Evolutionary conservation across 2,329 filamentous ascomycete genomes (phyloP).

Genomic region (Ceratocystis destructans): DNA sequence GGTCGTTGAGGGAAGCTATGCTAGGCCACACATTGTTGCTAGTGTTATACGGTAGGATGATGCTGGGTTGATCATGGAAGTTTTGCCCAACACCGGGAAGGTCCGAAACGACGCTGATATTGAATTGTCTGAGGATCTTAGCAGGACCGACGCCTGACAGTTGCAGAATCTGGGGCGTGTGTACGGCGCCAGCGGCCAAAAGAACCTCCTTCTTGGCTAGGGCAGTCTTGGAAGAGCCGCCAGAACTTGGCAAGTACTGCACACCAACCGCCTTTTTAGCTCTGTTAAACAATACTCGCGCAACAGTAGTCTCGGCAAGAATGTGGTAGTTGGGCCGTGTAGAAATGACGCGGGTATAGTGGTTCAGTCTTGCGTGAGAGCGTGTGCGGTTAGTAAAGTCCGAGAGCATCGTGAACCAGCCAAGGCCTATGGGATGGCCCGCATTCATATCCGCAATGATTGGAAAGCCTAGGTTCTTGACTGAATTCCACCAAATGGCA

Average conservation of each 20-base stretch:
- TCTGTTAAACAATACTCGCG: constrained; percentile 39
- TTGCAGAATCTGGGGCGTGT: constrained; percentile 35
- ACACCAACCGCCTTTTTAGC: constrained; percentile 43
- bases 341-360: constrained; percentile 24
- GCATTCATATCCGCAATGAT: constrained; percentile 31
- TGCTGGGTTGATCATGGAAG: constrained; percentile 30
- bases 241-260: constrained; percentile 37
- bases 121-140: constrained; percentile 26
- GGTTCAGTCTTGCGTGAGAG: constrained; percentile 24
- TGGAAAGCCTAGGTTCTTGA: constrained; percentile 40
- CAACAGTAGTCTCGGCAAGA: constrained; percentile 42
- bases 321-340: constrained; percentile 46
- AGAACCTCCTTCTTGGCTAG: constrained; percentile 29
- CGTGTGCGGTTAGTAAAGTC: constrained; percentile 25
- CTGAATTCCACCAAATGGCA: constrained; percentile 36
- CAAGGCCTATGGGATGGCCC: constrained; percentile 21
- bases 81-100: constrained; percentile 37
- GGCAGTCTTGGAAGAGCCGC: constrained; percentile 9
- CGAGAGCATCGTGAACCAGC: constrained; percentile 24
- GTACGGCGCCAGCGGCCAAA: constrained; percentile 30
- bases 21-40: constrained; percentile 24
- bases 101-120: constrained; percentile 31
- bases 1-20: constrained; percentile 20
- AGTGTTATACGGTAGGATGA: constrained; percentile 22
- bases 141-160: constrained; percentile 36